A percentile compares a stretch with the other conserved stretches of the same genome.
Evolutionary conservation across 306 rosid genomes (phyloP).

Genomic region (Rosa multiflora): DNA sequence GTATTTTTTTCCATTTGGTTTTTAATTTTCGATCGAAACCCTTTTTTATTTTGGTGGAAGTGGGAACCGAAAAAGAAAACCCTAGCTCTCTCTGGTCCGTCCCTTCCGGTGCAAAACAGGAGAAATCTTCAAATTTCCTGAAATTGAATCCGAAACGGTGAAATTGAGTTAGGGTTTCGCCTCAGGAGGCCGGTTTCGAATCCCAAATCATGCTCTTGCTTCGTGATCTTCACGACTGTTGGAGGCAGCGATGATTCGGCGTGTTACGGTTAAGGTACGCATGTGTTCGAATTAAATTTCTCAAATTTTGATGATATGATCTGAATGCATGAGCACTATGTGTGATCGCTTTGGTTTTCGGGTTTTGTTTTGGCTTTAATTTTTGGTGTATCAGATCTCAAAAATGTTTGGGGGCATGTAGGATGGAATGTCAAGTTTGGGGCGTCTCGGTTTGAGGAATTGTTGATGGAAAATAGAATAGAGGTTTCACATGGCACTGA

Average conservation of each 20-base stretch:
- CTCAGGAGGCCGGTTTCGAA: slow-evolving; percentile 36
- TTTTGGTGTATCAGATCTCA: slow-evolving; percentile 70
- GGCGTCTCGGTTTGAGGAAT: slow-evolving; percentile 41
- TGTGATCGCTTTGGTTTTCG: slow-evolving; percentile 30
- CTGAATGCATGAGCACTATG: slow-evolving; percentile 24
- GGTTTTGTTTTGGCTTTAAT: slow-evolving; percentile 24
- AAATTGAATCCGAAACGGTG: slow-evolving; percentile 34
- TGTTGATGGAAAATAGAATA: slow-evolving; percentile 78
- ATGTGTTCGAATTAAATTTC: slow-evolving; percentile 5
- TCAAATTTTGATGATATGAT: slow-evolving; percentile 3
- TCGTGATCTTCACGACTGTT: slow-evolving; percentile 42
- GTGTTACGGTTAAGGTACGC: slow-evolving; percentile 54
- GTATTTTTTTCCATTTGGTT: slow-evolving; percentile 6
- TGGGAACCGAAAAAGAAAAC: slow-evolving; percentile 52
- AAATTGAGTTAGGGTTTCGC: slow-evolving; percentile 62
- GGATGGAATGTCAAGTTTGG: slow-evolving; percentile 72
- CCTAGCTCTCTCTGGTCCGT: slow-evolving; percentile 65
- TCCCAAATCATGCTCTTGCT: slow-evolving; percentile 43
- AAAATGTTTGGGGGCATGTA: slow-evolving; percentile 43
- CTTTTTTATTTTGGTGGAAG: slow-evolving; percentile 21
- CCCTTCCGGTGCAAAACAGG: slow-evolving; percentile 49
- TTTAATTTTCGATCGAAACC: slow-evolving; percentile 49
- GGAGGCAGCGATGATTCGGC: slow-evolving; percentile 29
- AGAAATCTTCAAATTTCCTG: slow-evolving; percentile 33
- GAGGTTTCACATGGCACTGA: slow-evolving; percentile 59